Conservation (phyloP, 306 rosid species). For the Fragaria nilgerrensis region DNA sequence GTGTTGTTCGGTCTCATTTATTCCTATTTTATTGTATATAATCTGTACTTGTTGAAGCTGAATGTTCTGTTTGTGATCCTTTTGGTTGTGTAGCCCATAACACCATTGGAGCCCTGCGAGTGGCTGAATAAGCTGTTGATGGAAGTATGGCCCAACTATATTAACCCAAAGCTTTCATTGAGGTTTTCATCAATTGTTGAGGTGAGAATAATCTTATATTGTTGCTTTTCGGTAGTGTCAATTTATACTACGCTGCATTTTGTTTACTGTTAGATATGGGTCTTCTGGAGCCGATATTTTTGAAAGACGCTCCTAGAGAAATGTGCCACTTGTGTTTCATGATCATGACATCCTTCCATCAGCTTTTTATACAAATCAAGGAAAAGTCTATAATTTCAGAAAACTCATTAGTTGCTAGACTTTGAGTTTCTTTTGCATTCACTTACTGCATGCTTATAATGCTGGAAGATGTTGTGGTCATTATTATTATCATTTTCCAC, state of each 20-base stretch:
- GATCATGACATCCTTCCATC: not conserved
- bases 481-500: not conserved
- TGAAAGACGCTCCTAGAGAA: not conserved
- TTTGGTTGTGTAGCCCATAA: slow-evolving; percentile 53
- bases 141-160: slow-evolving; percentile 72
- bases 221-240: slow-evolving; percentile 5
- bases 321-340: not conserved
- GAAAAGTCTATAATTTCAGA: not conserved
- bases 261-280: not conserved
- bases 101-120: slow-evolving; percentile 94
- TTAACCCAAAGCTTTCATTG: slow-evolving; percentile 63
- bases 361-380: not conserved
- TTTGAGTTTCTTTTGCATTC: not conserved
- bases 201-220: slow-evolving; percentile 48
- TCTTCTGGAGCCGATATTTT: not conserved
- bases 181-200: slow-evolving; percentile 70
- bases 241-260: not conserved
- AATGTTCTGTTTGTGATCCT: slow-evolving; percentile 11
- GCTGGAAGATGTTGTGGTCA: not conserved
- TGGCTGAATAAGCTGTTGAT: slow-evolving; percentile 83
- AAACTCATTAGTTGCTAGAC: not conserved
- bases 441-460: not conserved
- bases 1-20: slow-evolving; percentile 15
- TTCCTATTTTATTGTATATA: not conserved
- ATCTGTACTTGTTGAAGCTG: slow-evolving; percentile 18